Evolutionary conservation across 2,329 filamentous ascomycete species (phyloP).

Genomic region (Alternaria arborescens): DNA sequence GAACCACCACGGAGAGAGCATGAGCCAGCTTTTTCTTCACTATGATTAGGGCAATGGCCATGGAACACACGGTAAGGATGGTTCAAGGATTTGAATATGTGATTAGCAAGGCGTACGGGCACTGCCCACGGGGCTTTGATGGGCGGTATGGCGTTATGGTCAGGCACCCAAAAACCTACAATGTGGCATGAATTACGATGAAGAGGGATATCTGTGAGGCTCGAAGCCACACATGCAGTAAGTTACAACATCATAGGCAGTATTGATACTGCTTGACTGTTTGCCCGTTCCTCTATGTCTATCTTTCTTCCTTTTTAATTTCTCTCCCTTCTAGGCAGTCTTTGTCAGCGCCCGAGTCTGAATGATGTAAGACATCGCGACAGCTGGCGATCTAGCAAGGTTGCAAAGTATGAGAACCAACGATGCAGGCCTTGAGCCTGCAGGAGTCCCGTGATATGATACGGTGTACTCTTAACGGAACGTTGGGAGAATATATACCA

Average conservation of each 20-base stretch:
- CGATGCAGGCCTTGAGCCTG: slow-evolving; percentile 56
- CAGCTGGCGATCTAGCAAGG: neutral
- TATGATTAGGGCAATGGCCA: slow-evolving; percentile 40
- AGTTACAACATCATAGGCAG: slow-evolving; percentile 6
- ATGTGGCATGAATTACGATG: slow-evolving; percentile 12
- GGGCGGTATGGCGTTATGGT: slow-evolving; percentile 5
- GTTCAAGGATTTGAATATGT: slow-evolving; percentile 5
- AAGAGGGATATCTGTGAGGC: neutral
- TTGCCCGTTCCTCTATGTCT: neutral
- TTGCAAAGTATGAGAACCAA: slow-evolving; percentile 42
- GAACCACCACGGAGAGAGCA: slow-evolving; percentile 94
- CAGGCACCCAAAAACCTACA: slow-evolving; percentile 5
- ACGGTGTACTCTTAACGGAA: slow-evolving; percentile 56
- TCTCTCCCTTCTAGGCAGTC: neutral
- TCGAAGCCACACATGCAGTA: slow-evolving; percentile 2
- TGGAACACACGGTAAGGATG: neutral
- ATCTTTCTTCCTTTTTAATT: neutral
- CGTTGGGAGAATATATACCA: slow-evolving; percentile 53
- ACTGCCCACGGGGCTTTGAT: slow-evolving; percentile 1
- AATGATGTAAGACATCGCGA: neutral
- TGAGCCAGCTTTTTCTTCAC: slow-evolving; percentile 62
- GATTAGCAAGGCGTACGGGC: slow-evolving; percentile 22
- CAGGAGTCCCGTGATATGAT: slow-evolving; percentile 49
- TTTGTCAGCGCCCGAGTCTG: neutral
- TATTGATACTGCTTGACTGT: neutral